A percentile compares a stretch with the other conserved stretches of the same genome.
Evolutionary conservation across 2,329 filamentous ascomycete species (phyloP).

Genomic region (Aspergillus carbonarius): DNA sequence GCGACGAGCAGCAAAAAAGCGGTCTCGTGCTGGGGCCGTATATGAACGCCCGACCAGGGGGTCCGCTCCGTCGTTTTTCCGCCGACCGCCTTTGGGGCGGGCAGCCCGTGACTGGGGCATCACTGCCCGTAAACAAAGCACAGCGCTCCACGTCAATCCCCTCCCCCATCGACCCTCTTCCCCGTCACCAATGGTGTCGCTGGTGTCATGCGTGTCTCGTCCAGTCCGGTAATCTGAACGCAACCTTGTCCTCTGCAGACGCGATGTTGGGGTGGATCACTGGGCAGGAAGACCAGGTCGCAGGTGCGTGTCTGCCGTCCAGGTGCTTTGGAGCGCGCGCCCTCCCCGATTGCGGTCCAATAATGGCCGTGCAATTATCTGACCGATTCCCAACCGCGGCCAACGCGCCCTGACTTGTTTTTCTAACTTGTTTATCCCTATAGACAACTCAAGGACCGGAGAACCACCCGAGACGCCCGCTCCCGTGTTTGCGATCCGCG

Average conservation of each 20-base stretch:
- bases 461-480: conserved; percentile 65
- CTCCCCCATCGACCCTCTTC: conserved; percentile 8
- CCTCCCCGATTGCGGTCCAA: conserved; percentile 8
- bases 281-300: conserved; percentile 30
- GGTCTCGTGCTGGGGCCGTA: conserved; percentile 11
- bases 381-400: conserved; percentile 1
- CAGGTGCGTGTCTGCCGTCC: conserved; percentile 26
- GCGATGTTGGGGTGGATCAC: conserved; percentile 38
- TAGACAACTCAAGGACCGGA: conserved; percentile 52
- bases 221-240: conserved; percentile 13
- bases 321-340: conserved; percentile 2
- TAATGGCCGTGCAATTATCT: conserved; percentile 9
- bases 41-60: neutral
- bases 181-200: conserved; percentile 18
- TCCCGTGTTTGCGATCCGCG: conserved; percentile 65
- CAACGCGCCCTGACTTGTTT: conserved; percentile 16
- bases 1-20: conserved; percentile 13
- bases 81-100: conserved; percentile 19
- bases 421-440: conserved; percentile 12
- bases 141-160: conserved; percentile 28
- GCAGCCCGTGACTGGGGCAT: neutral
- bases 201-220: conserved; percentile 18
- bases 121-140: conserved; percentile 37
- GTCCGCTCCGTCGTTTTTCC: conserved; percentile 23
- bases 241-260: conserved; percentile 14